phyloP scores from a whole-genome alignment of 2,329 filamentous ascomycete genomes.

The Karstenula rhodostoma region DNA sequence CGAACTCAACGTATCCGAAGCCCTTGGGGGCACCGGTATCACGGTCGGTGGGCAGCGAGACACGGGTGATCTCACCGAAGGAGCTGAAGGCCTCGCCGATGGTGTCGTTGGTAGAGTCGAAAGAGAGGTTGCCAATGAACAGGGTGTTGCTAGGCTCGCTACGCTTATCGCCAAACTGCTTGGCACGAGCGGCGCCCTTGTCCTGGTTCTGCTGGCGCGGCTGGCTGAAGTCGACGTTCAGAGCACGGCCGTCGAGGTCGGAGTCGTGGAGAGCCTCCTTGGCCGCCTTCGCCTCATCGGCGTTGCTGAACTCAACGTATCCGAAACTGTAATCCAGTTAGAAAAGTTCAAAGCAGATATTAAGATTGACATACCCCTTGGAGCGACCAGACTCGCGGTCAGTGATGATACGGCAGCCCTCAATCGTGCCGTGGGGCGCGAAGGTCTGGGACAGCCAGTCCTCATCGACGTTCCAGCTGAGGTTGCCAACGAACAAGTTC shows the following conservation, averaged over 20 bases:
- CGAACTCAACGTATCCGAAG: conserved; percentile 89
- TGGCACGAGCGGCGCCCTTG: conserved; percentile 65
- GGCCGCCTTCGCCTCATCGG: conserved; percentile 74
- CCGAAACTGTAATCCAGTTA: conserved; percentile 68
- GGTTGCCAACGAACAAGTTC: conserved; percentile 88
- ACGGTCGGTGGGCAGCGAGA: conserved; percentile 88
- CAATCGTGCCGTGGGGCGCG: conserved; percentile 77
- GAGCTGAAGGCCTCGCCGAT: conserved; percentile 78
- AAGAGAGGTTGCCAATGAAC: conserved; percentile 91
- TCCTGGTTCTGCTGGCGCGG: conserved; percentile 60
- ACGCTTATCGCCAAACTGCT: conserved; percentile 78
- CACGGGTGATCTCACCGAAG: conserved; percentile 74
- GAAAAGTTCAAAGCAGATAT: conserved; percentile 10
- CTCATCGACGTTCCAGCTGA: conserved; percentile 91
- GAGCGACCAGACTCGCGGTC: conserved; percentile 83
- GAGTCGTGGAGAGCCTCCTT: conserved; percentile 76
- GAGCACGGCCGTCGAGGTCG: conserved; percentile 75
- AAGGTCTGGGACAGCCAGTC: conserved; percentile 83
- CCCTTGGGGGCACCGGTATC: conserved; percentile 88
- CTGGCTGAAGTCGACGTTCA: conserved; percentile 83
- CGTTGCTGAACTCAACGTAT: conserved; percentile 84
- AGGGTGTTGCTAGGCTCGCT: conserved; percentile 86
- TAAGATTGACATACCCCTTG: conserved; percentile 68
- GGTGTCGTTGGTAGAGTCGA: conserved; percentile 79
- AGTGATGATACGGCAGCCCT: conserved; percentile 79